These are phyloP conservation scores for Fusarium concolor DNA, from an alignment of 2,329 filamentous ascomycete species.

Conservation along the genomic window DNA sequence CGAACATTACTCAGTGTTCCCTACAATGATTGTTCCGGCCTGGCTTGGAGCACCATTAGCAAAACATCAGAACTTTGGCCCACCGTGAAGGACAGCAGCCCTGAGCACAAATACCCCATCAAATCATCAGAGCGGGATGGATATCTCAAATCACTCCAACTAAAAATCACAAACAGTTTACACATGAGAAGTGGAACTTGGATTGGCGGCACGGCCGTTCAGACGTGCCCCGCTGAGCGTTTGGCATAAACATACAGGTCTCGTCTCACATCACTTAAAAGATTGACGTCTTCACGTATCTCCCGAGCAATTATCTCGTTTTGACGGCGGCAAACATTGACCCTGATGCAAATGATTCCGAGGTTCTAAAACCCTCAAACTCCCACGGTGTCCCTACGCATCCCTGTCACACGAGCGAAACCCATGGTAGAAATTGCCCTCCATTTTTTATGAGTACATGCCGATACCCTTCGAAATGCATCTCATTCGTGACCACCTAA, in stretches of 20 bases:
- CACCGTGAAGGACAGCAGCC: background rate
- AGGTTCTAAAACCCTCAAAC: constrained; percentile 61
- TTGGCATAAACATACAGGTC: constrained; percentile 28
- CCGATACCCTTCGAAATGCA: constrained; percentile 58
- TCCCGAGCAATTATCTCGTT: constrained; percentile 50
- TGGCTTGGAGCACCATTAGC: background rate
- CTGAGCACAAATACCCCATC: background rate
- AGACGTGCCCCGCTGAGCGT: constrained; percentile 21
- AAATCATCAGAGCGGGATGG: too few species aligned
- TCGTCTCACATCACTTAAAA: constrained; percentile 43
- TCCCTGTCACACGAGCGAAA: constrained; percentile 54
- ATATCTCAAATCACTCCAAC: background rate
- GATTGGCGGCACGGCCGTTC: constrained; percentile 16
- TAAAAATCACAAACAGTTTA: constrained; percentile 15
- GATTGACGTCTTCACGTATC: constrained; percentile 46
- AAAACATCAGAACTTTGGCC: background rate
- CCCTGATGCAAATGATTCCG: constrained; percentile 62
- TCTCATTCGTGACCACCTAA: constrained; percentile 58
- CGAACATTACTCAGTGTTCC: background rate
- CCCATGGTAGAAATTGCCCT: constrained; percentile 56
- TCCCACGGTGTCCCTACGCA: constrained; percentile 58
- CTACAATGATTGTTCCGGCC: background rate
- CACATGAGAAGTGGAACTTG: background rate
- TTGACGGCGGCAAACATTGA: constrained; percentile 55
- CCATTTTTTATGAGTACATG: constrained; percentile 62